Base-by-base conservation (phyloP, 768 basidiomycete genomes). In the Austroboletus festivus region DNA sequence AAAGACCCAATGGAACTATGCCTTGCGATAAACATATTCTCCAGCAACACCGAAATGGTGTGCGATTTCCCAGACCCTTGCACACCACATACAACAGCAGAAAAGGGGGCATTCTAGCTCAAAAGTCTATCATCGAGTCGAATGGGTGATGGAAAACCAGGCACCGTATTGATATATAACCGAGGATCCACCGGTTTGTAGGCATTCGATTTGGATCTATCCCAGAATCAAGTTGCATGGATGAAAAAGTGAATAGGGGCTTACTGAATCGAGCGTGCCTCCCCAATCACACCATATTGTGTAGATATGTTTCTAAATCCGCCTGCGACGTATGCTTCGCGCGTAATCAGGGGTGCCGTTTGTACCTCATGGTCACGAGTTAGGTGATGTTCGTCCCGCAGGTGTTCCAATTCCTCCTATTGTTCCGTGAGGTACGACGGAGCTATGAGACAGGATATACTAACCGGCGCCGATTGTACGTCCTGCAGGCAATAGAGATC, bases 11-110 rank as follows among this genome's bases (percentile, higher is more conserved):
- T 76, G 0, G 72, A 54, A 2, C 71, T 56, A 47, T 75, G 73
- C 13, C 70, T 65, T 0, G 81, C 54, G n/a, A 88, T 76, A 8
- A 88, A 69, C 80, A 87, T 84, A 50, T 73, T 82, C 59, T 89
- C 87, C 0, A 89, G 59, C 5, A 89, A 69, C 0, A 83, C 77
- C 0, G 85, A 81, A 2, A 86, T 78, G 0, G 83, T 86, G 43
- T 89, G 86, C 0, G 84, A 86, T 57, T 89, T 88, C 9, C 86
- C 86, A 0, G 85, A 82, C 1, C 86, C 85, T 68, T 88, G 86
- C 0, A 86, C 85, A 0, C 86, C 86, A 44, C 86, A 89, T 3
- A 88, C 76, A n/a, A 88, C 58, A 0, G 85, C 82, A 0, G 86
- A 87, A 56, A 86, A 83, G 0, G 86, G 86, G 0, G 86, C 74